These are phyloP conservation scores for Purshia tridentata DNA, from an alignment of 306 rosid genomes.

Conservation along the genomic window DNA sequence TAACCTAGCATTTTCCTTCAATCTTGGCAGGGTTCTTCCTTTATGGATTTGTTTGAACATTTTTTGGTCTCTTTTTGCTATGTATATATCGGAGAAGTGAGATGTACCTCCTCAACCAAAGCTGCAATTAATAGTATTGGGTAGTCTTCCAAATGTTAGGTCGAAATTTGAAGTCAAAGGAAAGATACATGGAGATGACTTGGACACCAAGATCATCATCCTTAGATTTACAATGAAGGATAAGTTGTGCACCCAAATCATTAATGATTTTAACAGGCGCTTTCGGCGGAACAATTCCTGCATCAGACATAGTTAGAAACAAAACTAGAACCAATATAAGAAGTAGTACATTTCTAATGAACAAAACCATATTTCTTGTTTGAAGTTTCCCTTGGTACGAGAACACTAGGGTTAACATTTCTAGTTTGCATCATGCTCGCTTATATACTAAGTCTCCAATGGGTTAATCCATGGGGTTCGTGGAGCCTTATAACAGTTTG, in stretches of 20 bases:
- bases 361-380: not conserved
- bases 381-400: not conserved
- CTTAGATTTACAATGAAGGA: slow-evolving; percentile 13
- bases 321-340: not conserved
- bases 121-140: not conserved
- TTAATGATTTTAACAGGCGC: not conserved
- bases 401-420: not conserved
- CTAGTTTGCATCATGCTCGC: not conserved
- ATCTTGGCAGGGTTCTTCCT: too few species aligned
- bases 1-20: too few species aligned
- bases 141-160: not conserved
- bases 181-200: not conserved
- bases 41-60: too few species aligned
- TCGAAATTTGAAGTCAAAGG: not conserved
- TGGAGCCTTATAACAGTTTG: not conserved
- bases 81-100: not conserved
- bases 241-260: not conserved
- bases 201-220: slow-evolving; percentile 9
- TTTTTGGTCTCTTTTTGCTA: not conserved
- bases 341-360: not conserved
- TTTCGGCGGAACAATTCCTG: not conserved
- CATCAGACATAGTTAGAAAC: not conserved
- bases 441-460: not conserved
- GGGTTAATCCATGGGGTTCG: not conserved
- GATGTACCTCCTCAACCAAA: not conserved